Conservation (phyloP, 345 rosid genomes). For the Euclidium syriacum region DNA sequence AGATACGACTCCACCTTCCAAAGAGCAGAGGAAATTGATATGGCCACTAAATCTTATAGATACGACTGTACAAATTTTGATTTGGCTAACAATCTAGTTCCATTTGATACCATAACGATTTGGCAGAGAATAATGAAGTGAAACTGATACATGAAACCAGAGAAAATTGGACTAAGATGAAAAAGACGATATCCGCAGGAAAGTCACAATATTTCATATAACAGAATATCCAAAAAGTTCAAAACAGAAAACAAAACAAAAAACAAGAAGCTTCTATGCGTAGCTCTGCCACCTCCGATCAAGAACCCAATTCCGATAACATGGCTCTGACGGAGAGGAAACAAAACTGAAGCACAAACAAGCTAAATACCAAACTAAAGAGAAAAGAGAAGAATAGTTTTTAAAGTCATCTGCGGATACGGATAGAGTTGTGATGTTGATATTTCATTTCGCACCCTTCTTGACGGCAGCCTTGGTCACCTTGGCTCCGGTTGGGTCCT, state of each 20-base stretch:
- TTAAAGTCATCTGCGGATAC: not conserved
- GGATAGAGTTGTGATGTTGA: not conserved
- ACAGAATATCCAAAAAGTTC: not conserved
- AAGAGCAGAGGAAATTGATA: too few relatives aligned
- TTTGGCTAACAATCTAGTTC: too few relatives aligned
- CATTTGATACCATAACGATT: too few relatives aligned
- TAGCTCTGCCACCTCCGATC: slow-evolving; percentile 26
- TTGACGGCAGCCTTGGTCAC: slow-evolving; percentile 80
- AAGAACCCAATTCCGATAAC: slow-evolving; percentile 28
- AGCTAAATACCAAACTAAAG: not conserved
- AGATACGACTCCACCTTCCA: too few relatives aligned
- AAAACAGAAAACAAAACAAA: not conserved
- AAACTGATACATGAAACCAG: too few relatives aligned
- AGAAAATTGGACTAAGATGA: too few relatives aligned
- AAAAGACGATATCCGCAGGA: not conserved
- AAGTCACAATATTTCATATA: not conserved
- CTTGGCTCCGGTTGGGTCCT: slow-evolving; percentile 75
- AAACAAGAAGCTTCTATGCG: not conserved
- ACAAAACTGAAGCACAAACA: not conserved
- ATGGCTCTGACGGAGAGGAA: not conserved
- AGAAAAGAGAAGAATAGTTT: not conserved
- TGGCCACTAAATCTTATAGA: too few relatives aligned
- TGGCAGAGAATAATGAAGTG: too few relatives aligned
- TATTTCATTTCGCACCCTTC: slow-evolving; percentile 68
- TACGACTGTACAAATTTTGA: too few relatives aligned